Evolutionary conservation across 2,329 filamentous ascomycete species (phyloP).

Genomic region (Dactylellina sp.): DNA sequence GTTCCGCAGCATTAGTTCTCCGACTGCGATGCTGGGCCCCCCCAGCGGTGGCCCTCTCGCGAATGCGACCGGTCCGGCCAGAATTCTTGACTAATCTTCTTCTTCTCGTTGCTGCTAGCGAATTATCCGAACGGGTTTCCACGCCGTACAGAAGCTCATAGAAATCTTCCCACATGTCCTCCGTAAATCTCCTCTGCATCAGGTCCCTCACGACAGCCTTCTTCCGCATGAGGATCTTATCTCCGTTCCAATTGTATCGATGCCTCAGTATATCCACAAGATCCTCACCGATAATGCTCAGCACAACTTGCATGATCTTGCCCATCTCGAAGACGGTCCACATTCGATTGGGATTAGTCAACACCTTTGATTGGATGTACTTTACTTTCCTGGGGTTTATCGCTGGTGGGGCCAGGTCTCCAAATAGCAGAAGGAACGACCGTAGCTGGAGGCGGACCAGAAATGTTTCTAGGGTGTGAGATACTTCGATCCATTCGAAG

Average conservation of each 20-base stretch:
- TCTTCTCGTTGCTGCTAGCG: not conserved
- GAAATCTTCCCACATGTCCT: conserved; percentile 34
- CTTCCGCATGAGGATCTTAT: conserved; percentile 12
- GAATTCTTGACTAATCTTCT: not conserved
- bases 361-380: conserved; percentile 40
- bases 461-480: conserved; percentile 30
- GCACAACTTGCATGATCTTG: conserved; percentile 27
- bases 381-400: conserved; percentile 13
- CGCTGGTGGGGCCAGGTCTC: conserved; percentile 24
- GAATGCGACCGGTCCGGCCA: conserved; percentile 44
- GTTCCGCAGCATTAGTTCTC: conserved; percentile 26
- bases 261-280: conserved; percentile 12
- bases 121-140: not conserved
- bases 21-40: conserved; percentile 38
- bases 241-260: conserved; percentile 8
- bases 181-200: conserved; percentile 30
- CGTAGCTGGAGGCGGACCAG: conserved; percentile 33
- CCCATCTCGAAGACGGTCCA: conserved; percentile 32
- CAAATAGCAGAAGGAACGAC: conserved; percentile 35
- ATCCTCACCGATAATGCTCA: conserved; percentile 36
- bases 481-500: conserved; percentile 44
- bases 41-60: conserved; percentile 17
- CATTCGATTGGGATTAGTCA: conserved; percentile 36
- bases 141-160: conserved; percentile 30
- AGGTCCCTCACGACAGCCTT: conserved; percentile 7